Evolutionary conservation across 805 yeast species (phyloP).

Genomic region (Pichia manshurica): DNA sequence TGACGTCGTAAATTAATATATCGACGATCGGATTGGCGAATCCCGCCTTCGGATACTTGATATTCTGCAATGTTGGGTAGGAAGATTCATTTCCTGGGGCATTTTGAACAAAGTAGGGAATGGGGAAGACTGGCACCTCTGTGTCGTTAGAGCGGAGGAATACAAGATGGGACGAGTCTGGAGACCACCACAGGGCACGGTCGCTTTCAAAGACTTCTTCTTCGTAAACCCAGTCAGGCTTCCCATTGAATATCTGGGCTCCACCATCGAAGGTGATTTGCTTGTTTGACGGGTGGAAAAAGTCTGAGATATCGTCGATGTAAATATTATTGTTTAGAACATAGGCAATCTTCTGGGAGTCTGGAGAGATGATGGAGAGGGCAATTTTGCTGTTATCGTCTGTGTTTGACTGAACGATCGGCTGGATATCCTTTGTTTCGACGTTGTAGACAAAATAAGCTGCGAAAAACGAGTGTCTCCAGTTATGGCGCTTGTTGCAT

Average conservation of each 20-base stretch:
- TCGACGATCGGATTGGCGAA: constrained; percentile 64
- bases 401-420: constrained; percentile 12
- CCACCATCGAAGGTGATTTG: constrained; percentile 71
- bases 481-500: constrained; percentile 57
- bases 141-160: constrained; percentile 70
- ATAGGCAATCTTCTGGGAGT: constrained; percentile 58
- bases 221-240: constrained; percentile 93
- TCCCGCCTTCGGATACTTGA: constrained; percentile 86
- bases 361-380: constrained; percentile 68
- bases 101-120: constrained; percentile 67
- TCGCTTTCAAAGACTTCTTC: constrained; percentile 77
- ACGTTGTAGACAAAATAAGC: constrained; percentile 58
- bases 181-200: constrained; percentile 84
- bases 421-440: constrained; percentile 22
- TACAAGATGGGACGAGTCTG: constrained; percentile 57
- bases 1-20: constrained; percentile 40
- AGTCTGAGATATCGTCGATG: constrained; percentile 35
- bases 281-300: constrained; percentile 23
- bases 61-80: constrained; percentile 55
- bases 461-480: constrained; percentile 69
- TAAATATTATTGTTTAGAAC: constrained; percentile 68
- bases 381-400: constrained; percentile 28
- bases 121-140: constrained; percentile 61
- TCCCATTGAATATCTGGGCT: constrained; percentile 69
- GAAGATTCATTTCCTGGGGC: constrained; percentile 26